phyloP scores from a whole-genome alignment of 1,284 basidiomycete species.

The Moesziomyces sp. region DNA sequence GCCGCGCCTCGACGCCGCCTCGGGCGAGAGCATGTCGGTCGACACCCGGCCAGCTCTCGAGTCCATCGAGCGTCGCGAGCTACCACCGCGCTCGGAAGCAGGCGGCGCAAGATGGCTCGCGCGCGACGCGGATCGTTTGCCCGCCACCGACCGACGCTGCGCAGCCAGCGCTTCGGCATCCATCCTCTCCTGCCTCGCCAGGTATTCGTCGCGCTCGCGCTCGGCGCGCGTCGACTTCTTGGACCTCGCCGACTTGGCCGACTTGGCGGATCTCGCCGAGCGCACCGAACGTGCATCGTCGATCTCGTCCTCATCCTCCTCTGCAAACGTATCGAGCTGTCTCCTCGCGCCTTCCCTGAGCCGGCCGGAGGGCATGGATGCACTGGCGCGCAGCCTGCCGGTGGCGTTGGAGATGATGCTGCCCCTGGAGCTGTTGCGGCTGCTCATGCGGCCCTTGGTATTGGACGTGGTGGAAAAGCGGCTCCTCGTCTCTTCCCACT shows the following conservation, averaged over 20 bases:
- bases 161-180: conserved; percentile 6
- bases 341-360: conserved; percentile 11
- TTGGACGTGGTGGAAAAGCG: conserved; percentile 15
- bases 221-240: conserved; percentile 36
- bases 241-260: conserved; percentile 4
- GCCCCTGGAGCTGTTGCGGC: conserved; percentile 18
- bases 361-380: conserved; percentile 36
- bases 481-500: conserved; percentile 35
- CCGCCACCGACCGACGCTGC: conserved; percentile 2
- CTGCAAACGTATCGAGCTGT: conserved; percentile 39
- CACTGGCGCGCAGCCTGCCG: conserved; percentile 23
- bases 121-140: conserved; percentile 10
- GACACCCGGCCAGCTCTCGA: conserved; percentile 8
- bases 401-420: conserved; percentile 38
- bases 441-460: conserved; percentile 13
- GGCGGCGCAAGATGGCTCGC: conserved; percentile 21
- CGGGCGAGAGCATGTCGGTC: conserved; percentile 12
- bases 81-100: conserved; percentile 10
- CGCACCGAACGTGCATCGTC: conserved; percentile 22
- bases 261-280: conserved; percentile 11
- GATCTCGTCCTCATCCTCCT: conserved; percentile 39
- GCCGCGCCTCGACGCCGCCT: conserved; percentile 16
- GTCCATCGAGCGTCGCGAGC: conserved; percentile 12
- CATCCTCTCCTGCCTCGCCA: conserved; percentile 26
- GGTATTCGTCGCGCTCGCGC: conserved; percentile 42